Percentiles rank a stretch among this genome's conserved stretches.
phyloP scores from a whole-genome alignment of 768 basidiomycete genomes.

The Chalciporus sphaerocephalus region DNA sequence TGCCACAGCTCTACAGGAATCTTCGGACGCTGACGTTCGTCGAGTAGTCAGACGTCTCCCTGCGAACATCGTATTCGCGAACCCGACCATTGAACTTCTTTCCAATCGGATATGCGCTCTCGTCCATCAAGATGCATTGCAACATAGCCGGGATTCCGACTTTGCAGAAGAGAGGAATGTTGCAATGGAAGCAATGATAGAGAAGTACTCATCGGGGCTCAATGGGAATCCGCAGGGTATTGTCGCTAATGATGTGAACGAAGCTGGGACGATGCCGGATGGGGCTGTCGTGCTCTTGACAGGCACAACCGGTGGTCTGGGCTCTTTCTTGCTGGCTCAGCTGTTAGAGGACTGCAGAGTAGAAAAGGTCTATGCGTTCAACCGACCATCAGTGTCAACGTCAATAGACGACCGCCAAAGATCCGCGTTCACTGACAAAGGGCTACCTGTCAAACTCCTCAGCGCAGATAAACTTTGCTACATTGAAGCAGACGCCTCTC shows the following conservation, averaged over 20 bases:
- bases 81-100: conserved; percentile 33
- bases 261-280: conserved; percentile 4
- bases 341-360: conserved; percentile 26
- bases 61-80: conserved; percentile 30
- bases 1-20: conserved; percentile 16
- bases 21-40: conserved; percentile 20
- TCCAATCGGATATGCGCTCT: conserved; percentile 7
- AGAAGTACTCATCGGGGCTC: conserved; percentile 32
- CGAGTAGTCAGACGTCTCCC: conserved; percentile 21
- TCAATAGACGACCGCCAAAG: conserved; percentile 26
- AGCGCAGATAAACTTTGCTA: conserved; percentile 32
- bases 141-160: background rate
- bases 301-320: conserved; percentile 42
- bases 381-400: conserved; percentile 20
- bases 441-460: conserved; percentile 30
- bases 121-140: background rate
- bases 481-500: conserved; percentile 36
- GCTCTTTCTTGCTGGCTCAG: conserved; percentile 34
- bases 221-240: conserved; percentile 1
- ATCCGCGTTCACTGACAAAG: conserved; percentile 35
- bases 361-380: conserved; percentile 33
- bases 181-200: conserved; percentile 35
- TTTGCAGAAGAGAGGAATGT: conserved; percentile 1
- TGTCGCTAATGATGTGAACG: conserved; percentile 5
- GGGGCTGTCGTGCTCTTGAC: conserved; percentile 25